A percentile compares a stretch with the other conserved stretches of the same genome.
Evolutionary conservation across 2,329 filamentous ascomycete genomes (phyloP).

Genomic region (Aspergillus terreus): DNA sequence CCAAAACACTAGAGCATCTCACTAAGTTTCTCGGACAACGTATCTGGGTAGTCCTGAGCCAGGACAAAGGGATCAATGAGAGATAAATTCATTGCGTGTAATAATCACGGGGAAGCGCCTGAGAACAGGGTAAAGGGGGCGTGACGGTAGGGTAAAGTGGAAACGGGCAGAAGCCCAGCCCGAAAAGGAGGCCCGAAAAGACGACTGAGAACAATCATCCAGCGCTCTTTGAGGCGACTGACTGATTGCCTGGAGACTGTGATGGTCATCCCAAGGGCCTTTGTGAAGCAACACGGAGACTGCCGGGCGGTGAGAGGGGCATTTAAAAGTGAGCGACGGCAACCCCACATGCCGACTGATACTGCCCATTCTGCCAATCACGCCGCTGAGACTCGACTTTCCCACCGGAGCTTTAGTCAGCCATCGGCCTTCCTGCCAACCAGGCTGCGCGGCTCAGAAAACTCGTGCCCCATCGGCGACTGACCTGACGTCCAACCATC

Average conservation of each 20-base stretch:
- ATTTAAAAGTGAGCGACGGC: conserved; percentile 14
- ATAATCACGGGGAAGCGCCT: conserved; percentile 1
- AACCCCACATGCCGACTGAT: conserved; percentile 1
- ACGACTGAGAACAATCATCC: conserved; percentile 22
- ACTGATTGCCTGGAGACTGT: conserved; percentile 9
- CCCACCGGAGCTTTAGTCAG: conserved; percentile 13
- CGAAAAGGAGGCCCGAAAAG: conserved; percentile 21
- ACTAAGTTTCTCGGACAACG: conserved; percentile 83
- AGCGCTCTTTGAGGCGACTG: conserved; percentile 12
- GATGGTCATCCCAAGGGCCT: conserved; percentile 4
- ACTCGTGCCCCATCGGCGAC: conserved; percentile 36
- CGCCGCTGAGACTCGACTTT: conserved; percentile 1
- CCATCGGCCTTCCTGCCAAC: conserved; percentile 19
- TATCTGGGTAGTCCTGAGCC: conserved; percentile 82
- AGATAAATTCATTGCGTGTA: conserved; percentile 62
- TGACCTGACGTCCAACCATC: conserved; percentile 39
- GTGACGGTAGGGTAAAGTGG: background rate
- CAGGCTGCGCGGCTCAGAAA: conserved; percentile 33
- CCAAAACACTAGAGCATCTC: conserved; percentile 19
- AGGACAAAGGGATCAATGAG: conserved; percentile 69
- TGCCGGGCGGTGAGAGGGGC: conserved; percentile 18
- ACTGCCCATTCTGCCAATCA: background rate
- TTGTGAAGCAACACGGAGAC: conserved; percentile 10
- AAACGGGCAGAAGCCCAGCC: conserved; percentile 18
- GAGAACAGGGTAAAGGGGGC: background rate